These are phyloP conservation scores for Bisporella sp. DNA, from an alignment of 2,329 filamentous ascomycete species.

Conservation along the genomic window DNA sequence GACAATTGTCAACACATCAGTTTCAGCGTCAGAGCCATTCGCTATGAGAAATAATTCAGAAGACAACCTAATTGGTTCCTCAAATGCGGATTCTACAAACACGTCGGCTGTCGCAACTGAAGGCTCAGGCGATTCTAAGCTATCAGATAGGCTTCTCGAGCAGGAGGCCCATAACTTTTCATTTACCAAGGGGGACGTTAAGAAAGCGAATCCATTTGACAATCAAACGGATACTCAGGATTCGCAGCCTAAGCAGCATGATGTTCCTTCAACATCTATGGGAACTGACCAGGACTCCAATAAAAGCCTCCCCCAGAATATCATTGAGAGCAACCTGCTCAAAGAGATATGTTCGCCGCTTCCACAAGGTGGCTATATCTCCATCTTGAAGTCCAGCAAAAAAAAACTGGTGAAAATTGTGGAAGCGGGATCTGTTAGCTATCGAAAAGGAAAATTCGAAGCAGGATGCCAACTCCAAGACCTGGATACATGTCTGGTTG, in stretches of 20 bases:
- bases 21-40: too few species aligned
- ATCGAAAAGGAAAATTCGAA: not conserved
- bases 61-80: too few species aligned
- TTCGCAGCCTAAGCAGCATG: not conserved
- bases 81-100: too few species aligned
- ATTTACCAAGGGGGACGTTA: not conserved
- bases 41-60: too few species aligned
- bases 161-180: not conserved
- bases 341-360: not conserved
- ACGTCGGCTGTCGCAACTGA: too few species aligned
- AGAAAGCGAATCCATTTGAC: not conserved
- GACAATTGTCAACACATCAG: too few species aligned
- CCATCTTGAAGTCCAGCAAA: not conserved
- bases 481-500: not conserved
- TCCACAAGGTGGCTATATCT: not conserved
- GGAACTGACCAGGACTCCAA: not conserved
- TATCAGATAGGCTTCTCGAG: not conserved
- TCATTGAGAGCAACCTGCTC: constrained; percentile 2
- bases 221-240: not conserved
- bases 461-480: constrained; percentile 1
- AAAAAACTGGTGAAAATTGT: constrained; percentile 3
- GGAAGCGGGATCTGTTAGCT: not conserved
- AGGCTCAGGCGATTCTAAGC: too few species aligned
- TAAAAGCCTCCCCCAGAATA: not conserved
- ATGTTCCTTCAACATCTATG: not conserved